Conservation (phyloP, 306 rosid genomes). For the Corylus heterophylla region DNA sequence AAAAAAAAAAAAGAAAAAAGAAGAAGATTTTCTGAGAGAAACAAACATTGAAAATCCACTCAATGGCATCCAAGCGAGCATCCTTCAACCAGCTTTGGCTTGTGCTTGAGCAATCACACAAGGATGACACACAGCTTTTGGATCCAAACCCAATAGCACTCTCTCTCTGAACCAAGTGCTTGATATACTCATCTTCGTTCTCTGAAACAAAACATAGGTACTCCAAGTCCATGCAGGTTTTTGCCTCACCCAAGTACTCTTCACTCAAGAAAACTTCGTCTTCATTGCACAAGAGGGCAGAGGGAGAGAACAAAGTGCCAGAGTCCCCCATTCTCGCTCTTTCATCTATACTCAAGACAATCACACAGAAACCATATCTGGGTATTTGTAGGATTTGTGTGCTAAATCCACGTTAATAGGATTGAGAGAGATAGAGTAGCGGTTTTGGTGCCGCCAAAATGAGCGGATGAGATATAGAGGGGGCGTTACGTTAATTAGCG, state of each 20-base stretch:
- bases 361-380: slow-evolving; percentile 21
- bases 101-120: slow-evolving; percentile 28
- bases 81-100: slow-evolving; percentile 39
- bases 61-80: slow-evolving; percentile 64
- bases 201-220: slow-evolving; percentile 40
- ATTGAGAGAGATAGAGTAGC: slow-evolving; percentile 38
- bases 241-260: slow-evolving; percentile 14
- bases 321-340: slow-evolving; percentile 48
- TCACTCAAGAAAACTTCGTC: slow-evolving; percentile 39
- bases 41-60: slow-evolving; percentile 92
- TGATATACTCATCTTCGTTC: slow-evolving; percentile 60
- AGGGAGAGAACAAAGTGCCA: slow-evolving; percentile 41
- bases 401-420: slow-evolving; percentile 33
- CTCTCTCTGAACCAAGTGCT: slow-evolving; percentile 62
- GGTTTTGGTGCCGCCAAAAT: slow-evolving; percentile 94
- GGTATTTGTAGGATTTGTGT: slow-evolving; percentile 31
- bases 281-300: slow-evolving; percentile 68
- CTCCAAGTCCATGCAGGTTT: slow-evolving; percentile 16
- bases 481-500: slow-evolving; percentile 53
- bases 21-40: neutral
- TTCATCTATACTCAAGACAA: slow-evolving; percentile 15
- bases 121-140: slow-evolving; percentile 21
- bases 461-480: slow-evolving; percentile 48
- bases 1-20: neutral
- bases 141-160: slow-evolving; percentile 38